phyloP scores from a whole-genome alignment of 352 stramenopile species.

The Globisporangium abappressorium region DNA sequence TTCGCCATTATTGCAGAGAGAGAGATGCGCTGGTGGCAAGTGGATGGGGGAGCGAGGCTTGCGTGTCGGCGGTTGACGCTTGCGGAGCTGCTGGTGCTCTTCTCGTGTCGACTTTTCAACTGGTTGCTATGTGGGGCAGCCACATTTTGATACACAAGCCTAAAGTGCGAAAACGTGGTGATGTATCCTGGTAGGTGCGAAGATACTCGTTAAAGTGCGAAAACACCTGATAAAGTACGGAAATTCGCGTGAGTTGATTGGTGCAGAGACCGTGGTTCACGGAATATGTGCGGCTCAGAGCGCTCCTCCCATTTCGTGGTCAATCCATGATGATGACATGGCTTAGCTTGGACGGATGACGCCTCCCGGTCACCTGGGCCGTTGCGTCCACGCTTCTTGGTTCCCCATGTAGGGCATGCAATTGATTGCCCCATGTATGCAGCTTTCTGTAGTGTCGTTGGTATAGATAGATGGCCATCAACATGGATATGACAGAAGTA shows the following conservation, averaged over 20 bases:
- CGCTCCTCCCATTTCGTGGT: conserved; percentile 2
- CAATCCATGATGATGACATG: conserved; percentile 14
- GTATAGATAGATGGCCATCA: not conserved
- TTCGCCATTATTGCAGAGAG: conserved; percentile 60
- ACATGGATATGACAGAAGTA: no score
- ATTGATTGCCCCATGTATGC: no score
- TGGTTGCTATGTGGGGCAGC: not conserved
- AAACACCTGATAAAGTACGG: not conserved
- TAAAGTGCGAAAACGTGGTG: not conserved
- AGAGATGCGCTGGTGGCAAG: not conserved
- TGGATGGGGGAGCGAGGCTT: not conserved
- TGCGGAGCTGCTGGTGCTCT: not conserved
- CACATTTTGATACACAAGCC: conserved; percentile 1
- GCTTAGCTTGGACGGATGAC: conserved; percentile 12
- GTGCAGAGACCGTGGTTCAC: not conserved
- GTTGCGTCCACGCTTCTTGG: not conserved
- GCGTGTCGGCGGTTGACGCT: conserved; percentile 15
- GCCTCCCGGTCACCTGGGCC: not conserved
- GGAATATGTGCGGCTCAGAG: conserved; percentile 12
- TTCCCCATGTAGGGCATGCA: no score
- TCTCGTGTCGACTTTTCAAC: conserved; percentile 6
- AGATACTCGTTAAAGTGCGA: not conserved
- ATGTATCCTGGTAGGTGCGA: not conserved
- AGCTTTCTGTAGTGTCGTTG: not conserved
- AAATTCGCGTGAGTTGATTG: not conserved